These are phyloP conservation scores for Artemisia tridentata DNA, from an alignment of 129 eudicot species.

Conservation along the genomic window DNA sequence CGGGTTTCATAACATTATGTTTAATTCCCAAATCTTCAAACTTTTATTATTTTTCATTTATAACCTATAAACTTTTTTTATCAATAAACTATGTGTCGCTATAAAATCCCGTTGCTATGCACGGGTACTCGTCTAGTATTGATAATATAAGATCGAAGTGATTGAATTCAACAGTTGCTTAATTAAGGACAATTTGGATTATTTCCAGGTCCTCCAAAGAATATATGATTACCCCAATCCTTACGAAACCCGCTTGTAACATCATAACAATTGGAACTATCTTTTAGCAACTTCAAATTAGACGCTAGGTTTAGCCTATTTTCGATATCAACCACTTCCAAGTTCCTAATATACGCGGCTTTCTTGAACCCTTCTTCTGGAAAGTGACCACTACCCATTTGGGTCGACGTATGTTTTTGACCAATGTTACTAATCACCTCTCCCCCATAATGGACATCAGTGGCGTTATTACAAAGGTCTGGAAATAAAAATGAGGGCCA, in stretches of 20 bases:
- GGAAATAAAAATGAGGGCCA: neutral
- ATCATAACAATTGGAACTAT: constrained; percentile 15
- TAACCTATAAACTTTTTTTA: no score
- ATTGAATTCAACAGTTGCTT: neutral
- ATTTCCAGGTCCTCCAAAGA: constrained; percentile 21
- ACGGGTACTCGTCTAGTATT: no score
- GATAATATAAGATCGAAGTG: no score
- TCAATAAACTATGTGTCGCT: no score
- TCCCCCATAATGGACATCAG: neutral
- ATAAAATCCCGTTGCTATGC: no score
- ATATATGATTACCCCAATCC: constrained; percentile 16
- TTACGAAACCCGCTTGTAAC: neutral
- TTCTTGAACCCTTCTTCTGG: constrained; percentile 23
- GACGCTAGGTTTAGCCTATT: neutral
- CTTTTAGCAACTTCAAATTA: neutral
- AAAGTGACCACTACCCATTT: constrained; percentile 33
- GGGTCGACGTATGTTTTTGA: constrained; percentile 1
- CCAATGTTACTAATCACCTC: neutral
- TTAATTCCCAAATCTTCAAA: no score
- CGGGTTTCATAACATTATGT: no score
- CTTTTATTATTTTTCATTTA: no score
- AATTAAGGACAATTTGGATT: constrained; percentile 5
- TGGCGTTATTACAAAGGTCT: neutral
- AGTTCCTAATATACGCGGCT: neutral
- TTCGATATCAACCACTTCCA: constrained; percentile 7